Percentiles rank a stretch among this genome's conserved stretches.
Conservation (phyloP, 495 filamentous ascomycete genomes). For the Evansstolkia leycettana region DNA sequence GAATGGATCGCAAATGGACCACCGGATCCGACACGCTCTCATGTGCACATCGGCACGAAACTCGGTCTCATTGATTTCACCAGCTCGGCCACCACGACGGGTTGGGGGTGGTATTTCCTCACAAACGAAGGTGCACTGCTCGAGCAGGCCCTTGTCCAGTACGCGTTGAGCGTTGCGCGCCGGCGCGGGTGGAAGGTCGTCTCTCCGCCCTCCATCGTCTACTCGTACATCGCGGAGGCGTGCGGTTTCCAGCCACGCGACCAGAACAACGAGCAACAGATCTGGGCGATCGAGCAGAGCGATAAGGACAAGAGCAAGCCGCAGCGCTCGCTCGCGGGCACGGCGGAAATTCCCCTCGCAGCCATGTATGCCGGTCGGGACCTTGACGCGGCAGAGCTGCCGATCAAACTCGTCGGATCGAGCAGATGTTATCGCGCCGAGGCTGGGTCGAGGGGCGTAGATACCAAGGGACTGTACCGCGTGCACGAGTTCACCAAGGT, state of each 20-base stretch:
- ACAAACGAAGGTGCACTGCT: slow-evolving; percentile 78
- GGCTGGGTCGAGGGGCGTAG: slow-evolving; percentile 75
- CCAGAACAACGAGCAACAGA: slow-evolving; percentile 78
- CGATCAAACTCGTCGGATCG: slow-evolving; percentile 66
- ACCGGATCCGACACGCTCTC: slow-evolving; percentile 43
- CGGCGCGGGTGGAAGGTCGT: slow-evolving; percentile 63
- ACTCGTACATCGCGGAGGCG: slow-evolving; percentile 76
- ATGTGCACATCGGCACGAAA: slow-evolving; percentile 72
- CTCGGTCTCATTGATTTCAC: slow-evolving; percentile 79
- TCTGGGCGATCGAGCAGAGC: slow-evolving; percentile 64
- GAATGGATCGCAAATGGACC: slow-evolving; percentile 34
- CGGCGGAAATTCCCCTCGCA: slow-evolving; percentile 88
- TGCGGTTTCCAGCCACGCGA: slow-evolving; percentile 93
- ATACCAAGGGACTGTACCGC: slow-evolving; percentile 89
- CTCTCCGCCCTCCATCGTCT: slow-evolving; percentile 79
- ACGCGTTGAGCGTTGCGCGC: slow-evolving; percentile 59
- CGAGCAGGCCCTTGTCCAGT: slow-evolving; percentile 85
- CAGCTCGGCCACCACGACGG: slow-evolving; percentile 60
- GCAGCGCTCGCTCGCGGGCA: slow-evolving; percentile 63
- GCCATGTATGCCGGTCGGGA: slow-evolving; percentile 71
- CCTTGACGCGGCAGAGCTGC: slow-evolving; percentile 50
- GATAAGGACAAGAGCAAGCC: slow-evolving; percentile 51
- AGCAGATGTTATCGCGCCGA: slow-evolving; percentile 91
- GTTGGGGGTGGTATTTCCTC: slow-evolving; percentile 97
- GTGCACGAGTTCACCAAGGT: slow-evolving; percentile 99